Percentiles rank a stretch among this genome's conserved stretches.
Evolutionary conservation across 768 basidiomycete genomes (phyloP).

Genomic region (Pleurotus platypus): DNA sequence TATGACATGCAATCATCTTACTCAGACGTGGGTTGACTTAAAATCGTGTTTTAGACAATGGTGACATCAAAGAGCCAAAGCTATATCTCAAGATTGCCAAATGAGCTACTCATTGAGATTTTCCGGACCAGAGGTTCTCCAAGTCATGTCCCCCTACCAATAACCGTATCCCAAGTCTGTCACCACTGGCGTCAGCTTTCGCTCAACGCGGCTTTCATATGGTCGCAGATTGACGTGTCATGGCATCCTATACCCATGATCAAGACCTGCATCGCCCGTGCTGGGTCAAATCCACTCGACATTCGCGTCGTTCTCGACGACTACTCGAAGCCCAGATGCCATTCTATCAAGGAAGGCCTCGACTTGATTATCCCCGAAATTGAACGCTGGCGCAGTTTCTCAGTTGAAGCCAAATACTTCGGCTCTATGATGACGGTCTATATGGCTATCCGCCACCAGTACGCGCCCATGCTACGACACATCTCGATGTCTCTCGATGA

Average conservation of each 20-base stretch:
- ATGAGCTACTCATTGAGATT: conserved; percentile 2
- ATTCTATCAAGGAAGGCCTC: conserved; percentile 4
- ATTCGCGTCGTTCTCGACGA: conserved; percentile 5
- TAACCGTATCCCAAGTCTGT: conserved; percentile 1
- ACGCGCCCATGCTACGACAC: neutral
- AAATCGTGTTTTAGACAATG: neutral
- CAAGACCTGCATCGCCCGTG: conserved; percentile 2
- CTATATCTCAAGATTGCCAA: neutral
- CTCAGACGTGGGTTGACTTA: neutral
- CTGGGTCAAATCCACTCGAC: conserved; percentile 1
- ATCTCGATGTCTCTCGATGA: conserved; percentile 2
- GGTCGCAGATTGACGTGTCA: conserved; percentile 4
- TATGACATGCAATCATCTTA: neutral
- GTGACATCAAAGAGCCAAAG: too few relatives aligned
- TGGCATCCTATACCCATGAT: conserved; percentile 3
- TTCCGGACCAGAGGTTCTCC: neutral
- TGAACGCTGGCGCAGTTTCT: conserved; percentile 2
- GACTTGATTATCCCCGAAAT: conserved; percentile 4
- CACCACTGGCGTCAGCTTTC: conserved; percentile 1
- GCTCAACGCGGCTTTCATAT: neutral
- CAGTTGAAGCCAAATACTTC: conserved; percentile 1
- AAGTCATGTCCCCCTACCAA: neutral
- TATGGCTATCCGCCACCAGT: conserved; percentile 2
- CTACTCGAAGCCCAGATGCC: conserved; percentile 2
- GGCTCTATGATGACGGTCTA: conserved; percentile 5